phyloP scores from a whole-genome alignment of 371 early-diverging fungal species.

The Syncephalis fuscata region DNA sequence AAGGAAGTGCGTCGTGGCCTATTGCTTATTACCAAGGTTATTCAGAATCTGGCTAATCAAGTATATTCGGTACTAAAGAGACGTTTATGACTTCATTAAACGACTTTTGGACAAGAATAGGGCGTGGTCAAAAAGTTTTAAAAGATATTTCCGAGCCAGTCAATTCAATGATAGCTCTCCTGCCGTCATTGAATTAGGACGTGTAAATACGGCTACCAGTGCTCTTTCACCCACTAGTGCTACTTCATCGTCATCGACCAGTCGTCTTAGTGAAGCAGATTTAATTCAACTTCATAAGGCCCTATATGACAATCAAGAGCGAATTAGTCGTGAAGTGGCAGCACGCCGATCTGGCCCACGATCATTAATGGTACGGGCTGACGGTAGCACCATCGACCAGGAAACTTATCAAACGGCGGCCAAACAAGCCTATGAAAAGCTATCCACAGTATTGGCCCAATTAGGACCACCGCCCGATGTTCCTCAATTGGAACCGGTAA shows the following conservation, averaged over 20 bases:
- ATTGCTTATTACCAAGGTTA: slow-evolving; percentile 80
- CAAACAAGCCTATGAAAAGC: slow-evolving; percentile 43
- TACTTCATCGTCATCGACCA: background rate
- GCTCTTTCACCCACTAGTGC: background rate
- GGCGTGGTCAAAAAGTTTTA: slow-evolving; percentile 37
- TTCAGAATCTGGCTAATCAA: slow-evolving; percentile 89
- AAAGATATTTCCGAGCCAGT: slow-evolving; percentile 28
- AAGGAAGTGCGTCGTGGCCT: slow-evolving; percentile 68
- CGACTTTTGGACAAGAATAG: slow-evolving; percentile 62
- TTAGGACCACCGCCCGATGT: slow-evolving; percentile 64
- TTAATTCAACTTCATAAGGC: slow-evolving; percentile 43
- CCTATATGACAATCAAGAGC: slow-evolving; percentile 49
- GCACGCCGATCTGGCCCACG: slow-evolving; percentile 14
- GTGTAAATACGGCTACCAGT: too few species aligned
- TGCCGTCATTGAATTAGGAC: too few species aligned
- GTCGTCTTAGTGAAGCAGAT: slow-evolving; percentile 28
- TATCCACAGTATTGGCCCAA: slow-evolving; percentile 68
- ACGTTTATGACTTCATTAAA: slow-evolving; percentile 79
- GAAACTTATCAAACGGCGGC: slow-evolving; percentile 16
- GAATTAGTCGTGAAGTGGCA: slow-evolving; percentile 41
- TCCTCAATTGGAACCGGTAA: slow-evolving; percentile 14
- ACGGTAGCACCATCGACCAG: slow-evolving; percentile 7
- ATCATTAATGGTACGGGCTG: background rate
- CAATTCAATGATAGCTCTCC: too few species aligned
- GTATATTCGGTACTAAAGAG: slow-evolving; percentile 87